A percentile compares a stretch with the other conserved stretches of the same genome.
Evolutionary conservation across 208 protist genomes (phyloP).

Genomic region (Borovskyia barvae): DNA sequence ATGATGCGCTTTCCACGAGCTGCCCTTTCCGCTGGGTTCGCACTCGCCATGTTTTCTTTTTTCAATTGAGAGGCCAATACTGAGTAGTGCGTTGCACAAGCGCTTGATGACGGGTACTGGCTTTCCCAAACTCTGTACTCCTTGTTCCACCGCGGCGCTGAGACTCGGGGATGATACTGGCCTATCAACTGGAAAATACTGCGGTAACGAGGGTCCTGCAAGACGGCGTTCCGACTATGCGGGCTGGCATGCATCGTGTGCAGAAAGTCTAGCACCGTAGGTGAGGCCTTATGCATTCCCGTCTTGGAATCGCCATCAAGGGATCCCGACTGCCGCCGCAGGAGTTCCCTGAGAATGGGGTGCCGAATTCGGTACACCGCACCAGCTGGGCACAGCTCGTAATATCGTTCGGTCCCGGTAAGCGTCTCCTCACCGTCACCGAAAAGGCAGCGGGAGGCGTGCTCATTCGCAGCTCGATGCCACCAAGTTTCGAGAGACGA

Average conservation of each 20-base stretch:
- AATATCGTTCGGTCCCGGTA: slow-evolving; percentile 58
- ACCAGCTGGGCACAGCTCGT: slow-evolving; percentile 53
- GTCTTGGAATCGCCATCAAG: too few species aligned
- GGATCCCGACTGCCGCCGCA: too few species aligned
- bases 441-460: slow-evolving; percentile 52
- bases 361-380: slow-evolving; percentile 54
- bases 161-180: slow-evolving; percentile 36
- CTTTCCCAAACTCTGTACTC: slow-evolving; percentile 66
- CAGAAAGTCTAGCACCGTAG: slow-evolving; percentile 27
- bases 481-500: slow-evolving; percentile 45
- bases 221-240: slow-evolving; percentile 8
- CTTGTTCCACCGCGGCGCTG: slow-evolving; percentile 54
- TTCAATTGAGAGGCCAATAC: too few species aligned
- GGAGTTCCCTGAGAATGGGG: too few species aligned
- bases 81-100: slow-evolving; percentile 31
- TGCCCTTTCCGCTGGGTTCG: background rate
- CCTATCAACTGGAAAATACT: slow-evolving; percentile 56
- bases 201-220: slow-evolving; percentile 21
- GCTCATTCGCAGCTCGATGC: slow-evolving; percentile 6
- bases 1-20: background rate
- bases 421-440: slow-evolving; percentile 62
- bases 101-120: slow-evolving; percentile 48
- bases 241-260: slow-evolving; percentile 25
- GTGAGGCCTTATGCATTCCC: background rate
- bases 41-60: too few species aligned